phyloP scores from a whole-genome alignment of 2,329 filamentous ascomycete genomes.

The Fusarium globosum region DNA sequence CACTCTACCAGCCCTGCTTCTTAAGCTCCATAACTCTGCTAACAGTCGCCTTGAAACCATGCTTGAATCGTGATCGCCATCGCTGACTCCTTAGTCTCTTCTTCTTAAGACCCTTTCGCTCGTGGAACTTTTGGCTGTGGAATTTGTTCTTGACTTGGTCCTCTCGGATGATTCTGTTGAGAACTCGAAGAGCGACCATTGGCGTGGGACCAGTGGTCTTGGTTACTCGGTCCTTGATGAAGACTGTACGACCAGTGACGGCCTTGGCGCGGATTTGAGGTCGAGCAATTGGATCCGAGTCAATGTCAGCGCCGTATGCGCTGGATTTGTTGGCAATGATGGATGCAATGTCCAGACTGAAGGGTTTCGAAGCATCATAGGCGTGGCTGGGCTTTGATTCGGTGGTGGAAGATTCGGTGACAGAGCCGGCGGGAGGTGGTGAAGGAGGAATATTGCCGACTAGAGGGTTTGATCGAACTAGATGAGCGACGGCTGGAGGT shows the following conservation, averaged over 20 bases:
- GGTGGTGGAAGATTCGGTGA: neutral
- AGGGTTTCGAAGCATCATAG: conserved; percentile 44
- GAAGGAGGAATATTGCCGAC: conserved; percentile 5
- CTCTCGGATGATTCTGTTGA: conserved; percentile 53
- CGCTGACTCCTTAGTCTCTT: conserved; percentile 78
- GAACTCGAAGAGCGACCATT: conserved; percentile 56
- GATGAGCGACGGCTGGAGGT: conserved; percentile 6
- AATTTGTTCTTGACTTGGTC: conserved; percentile 71
- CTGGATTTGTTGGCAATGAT: conserved; percentile 51
- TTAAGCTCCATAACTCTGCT: conserved; percentile 75
- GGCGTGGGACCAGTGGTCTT: conserved; percentile 53
- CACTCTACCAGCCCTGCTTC: conserved; percentile 78
- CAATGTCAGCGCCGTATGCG: conserved; percentile 24
- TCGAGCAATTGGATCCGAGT: conserved; percentile 42
- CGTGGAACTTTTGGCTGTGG: conserved; percentile 74
- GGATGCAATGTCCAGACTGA: conserved; percentile 50
- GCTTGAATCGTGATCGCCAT: conserved; percentile 76
- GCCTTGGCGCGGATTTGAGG: conserved; percentile 47
- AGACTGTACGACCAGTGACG: conserved; percentile 55
- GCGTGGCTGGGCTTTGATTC: conserved; percentile 21
- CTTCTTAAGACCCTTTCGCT: conserved; percentile 79
- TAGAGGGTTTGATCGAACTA: conserved; percentile 17
- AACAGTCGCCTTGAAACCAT: conserved; percentile 73
- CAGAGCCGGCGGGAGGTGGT: conserved; percentile 22
- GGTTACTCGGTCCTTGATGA: conserved; percentile 47